Conservation (phyloP, 345 rosid genomes). For the Cardamine resedifolia region DNA sequence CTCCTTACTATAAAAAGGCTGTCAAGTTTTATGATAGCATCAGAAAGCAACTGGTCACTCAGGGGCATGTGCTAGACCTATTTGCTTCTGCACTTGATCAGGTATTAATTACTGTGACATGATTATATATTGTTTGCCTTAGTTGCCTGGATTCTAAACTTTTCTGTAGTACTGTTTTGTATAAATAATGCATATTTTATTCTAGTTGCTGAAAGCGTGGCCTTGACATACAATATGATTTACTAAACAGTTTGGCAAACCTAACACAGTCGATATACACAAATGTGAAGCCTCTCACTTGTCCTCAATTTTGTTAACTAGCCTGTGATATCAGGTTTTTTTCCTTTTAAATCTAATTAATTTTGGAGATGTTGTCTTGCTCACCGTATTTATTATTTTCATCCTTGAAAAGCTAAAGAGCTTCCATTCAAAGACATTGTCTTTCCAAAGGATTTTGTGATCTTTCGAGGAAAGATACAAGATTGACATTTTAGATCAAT, state of each 20-base stretch:
- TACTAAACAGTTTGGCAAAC: not conserved
- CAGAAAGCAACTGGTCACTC: slow-evolving; percentile 70
- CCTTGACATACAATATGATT: not conserved
- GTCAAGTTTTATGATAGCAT: slow-evolving; percentile 67
- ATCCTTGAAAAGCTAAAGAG: not conserved
- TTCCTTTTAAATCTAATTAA: too few relatives aligned
- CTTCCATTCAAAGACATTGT: not conserved
- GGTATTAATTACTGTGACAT: not conserved
- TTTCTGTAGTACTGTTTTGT: not conserved
- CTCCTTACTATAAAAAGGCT: slow-evolving; percentile 66
- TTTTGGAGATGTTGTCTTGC: not conserved
- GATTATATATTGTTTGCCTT: not conserved
- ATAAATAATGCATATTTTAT: not conserved
- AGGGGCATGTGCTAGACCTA: slow-evolving; percentile 75
- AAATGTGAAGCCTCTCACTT: slow-evolving; percentile 3
- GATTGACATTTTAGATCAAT: not conserved
- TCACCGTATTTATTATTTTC: not conserved
- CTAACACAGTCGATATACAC: not conserved
- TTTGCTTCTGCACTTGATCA: slow-evolving; percentile 36
- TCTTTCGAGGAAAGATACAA: not conserved
- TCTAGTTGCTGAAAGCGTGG: not conserved
- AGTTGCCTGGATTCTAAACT: not conserved
- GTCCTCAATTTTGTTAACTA: not conserved
- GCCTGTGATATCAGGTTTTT: not conserved
- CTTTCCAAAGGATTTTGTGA: not conserved